phyloP scores from a whole-genome alignment of 1,284 basidiomycete genomes.

The Stygiomarasmius scandens region DNA sequence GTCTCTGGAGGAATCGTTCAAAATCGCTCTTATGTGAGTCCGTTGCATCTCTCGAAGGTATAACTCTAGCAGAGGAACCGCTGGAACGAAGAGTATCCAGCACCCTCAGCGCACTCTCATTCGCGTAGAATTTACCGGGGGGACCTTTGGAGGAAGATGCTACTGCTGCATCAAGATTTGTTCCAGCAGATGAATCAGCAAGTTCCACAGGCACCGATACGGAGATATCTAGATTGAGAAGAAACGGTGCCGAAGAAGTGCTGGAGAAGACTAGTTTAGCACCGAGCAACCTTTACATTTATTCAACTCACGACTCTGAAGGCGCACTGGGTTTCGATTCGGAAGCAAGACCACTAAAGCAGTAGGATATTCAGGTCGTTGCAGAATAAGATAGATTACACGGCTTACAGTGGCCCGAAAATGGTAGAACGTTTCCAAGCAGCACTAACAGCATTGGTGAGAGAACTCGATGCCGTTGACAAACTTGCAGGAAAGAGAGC shows the following conservation, averaged over 20 bases:
- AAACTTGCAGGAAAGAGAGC: slow-evolving; percentile 45
- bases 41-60: slow-evolving; percentile 39
- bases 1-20: slow-evolving; percentile 43
- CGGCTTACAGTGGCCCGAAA: slow-evolving; percentile 61
- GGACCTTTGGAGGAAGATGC: slow-evolving; percentile 39
- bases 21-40: slow-evolving; percentile 45
- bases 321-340: slow-evolving; percentile 19
- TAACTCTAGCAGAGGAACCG: slow-evolving; percentile 50
- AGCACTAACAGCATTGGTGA: slow-evolving; percentile 12
- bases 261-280: neutral
- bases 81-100: slow-evolving; percentile 52
- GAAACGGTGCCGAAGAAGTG: slow-evolving; percentile 28
- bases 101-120: slow-evolving; percentile 44
- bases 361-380: slow-evolving; percentile 10
- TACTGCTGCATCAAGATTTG: slow-evolving; percentile 37
- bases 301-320: neutral
- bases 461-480: slow-evolving; percentile 19
- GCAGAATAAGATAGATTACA: slow-evolving; percentile 16
- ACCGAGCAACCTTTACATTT: too few species aligned
- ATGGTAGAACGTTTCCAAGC: slow-evolving; percentile 48
- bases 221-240: slow-evolving; percentile 44
- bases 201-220: slow-evolving; percentile 46
- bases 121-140: slow-evolving; percentile 58
- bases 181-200: slow-evolving; percentile 35
- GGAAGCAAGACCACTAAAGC: slow-evolving; percentile 35